phyloP scores from a whole-genome alignment of 306 rosid species.

The Vigna angularis region DNA sequence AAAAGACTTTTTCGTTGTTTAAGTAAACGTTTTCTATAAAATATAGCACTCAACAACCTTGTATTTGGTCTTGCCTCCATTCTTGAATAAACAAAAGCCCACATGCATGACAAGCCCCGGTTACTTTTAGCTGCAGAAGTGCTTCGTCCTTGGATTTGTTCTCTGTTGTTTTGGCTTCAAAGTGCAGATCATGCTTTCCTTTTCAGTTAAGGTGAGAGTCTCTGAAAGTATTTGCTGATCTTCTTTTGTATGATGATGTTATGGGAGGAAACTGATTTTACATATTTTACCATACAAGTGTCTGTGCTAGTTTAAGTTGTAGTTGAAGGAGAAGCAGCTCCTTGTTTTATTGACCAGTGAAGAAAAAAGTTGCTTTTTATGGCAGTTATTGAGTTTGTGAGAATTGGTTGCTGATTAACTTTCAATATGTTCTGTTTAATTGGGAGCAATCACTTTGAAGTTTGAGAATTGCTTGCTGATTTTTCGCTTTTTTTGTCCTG shows the following conservation, averaged over 20 bases:
- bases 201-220: conserved; percentile 44
- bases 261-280: conserved; percentile 14
- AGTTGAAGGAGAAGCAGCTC: conserved; percentile 22
- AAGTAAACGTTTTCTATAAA: conserved; percentile 29
- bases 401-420: conserved; percentile 36
- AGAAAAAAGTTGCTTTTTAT: conserved; percentile 8
- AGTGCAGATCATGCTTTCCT: conserved; percentile 26
- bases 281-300: background rate
- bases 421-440: background rate
- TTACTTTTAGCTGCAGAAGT: conserved; percentile 15
- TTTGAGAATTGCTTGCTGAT: background rate
- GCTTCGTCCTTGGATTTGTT: conserved; percentile 28
- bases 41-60: conserved; percentile 29
- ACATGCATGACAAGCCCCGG: conserved; percentile 2
- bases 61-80: conserved; percentile 38
- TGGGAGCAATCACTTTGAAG: background rate
- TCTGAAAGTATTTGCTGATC: conserved; percentile 24
- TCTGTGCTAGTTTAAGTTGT: conserved; percentile 12
- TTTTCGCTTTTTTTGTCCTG: background rate
- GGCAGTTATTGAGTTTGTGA: conserved; percentile 29
- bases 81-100: conserved; percentile 34
- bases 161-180: conserved; percentile 26
- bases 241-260: conserved; percentile 19
- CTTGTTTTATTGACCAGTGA: conserved; percentile 8
- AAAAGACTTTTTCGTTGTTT: conserved; percentile 31